Percentiles rank a stretch among this genome's conserved stretches.
Evolutionary conservation across 2,329 filamentous ascomycete genomes (phyloP).

Genomic region (Aureobasidium sp.): DNA sequence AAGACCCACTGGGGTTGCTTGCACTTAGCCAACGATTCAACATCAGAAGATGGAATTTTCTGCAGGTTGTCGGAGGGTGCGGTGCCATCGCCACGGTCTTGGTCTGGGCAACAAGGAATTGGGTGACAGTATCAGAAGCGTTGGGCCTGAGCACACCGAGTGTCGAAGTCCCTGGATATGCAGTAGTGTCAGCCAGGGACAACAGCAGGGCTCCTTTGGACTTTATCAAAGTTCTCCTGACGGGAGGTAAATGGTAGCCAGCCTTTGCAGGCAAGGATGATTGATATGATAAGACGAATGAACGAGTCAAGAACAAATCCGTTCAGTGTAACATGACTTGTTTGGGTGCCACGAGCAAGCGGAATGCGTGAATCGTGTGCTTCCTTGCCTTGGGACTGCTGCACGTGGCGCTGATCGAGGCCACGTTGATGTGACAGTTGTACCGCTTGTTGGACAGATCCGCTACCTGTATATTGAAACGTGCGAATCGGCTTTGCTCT

Average conservation of each 20-base stretch:
- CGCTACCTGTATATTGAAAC: background rate
- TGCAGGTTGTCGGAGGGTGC: conserved; percentile 16
- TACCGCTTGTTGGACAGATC: conserved; percentile 5
- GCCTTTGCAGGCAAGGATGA: conserved; percentile 3
- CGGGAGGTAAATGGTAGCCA: background rate
- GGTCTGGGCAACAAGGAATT: conserved; percentile 17
- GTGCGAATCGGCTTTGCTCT: background rate
- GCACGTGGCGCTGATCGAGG: conserved; percentile 11
- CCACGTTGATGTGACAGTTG: conserved; percentile 10
- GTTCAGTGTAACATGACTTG: background rate
- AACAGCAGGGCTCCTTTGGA: conserved; percentile 3
- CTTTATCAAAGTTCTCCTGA: background rate
- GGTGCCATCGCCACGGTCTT: conserved; percentile 14
- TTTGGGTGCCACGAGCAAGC: background rate
- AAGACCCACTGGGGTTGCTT: conserved; percentile 75
- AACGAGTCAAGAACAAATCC: background rate
- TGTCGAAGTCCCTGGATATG: conserved; percentile 7
- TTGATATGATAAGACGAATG: conserved; percentile 8
- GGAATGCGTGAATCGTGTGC: conserved; percentile 2
- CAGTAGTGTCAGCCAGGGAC: conserved; percentile 6
- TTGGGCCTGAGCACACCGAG: conserved; percentile 1
- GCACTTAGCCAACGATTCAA: conserved; percentile 45
- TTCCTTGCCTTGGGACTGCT: conserved; percentile 1
- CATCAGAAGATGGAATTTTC: background rate
- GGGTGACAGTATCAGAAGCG: background rate